phyloP scores from a whole-genome alignment of 768 basidiomycete genomes.

The Serendipita sp. region DNA sequence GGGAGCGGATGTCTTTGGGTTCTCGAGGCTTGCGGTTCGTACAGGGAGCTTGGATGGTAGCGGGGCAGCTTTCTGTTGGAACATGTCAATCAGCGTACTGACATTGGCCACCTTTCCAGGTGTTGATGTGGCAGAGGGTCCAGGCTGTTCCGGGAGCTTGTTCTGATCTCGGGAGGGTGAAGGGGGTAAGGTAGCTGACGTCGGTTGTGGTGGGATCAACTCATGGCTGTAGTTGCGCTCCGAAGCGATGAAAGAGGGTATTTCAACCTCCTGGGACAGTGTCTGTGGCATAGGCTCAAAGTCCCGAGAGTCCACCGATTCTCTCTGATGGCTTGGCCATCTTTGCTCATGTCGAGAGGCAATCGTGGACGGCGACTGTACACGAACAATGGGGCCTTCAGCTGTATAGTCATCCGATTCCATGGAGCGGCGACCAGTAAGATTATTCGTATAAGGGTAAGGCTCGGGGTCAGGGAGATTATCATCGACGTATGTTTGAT shows the following conservation, averaged over 20 bases:
- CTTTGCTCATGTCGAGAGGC: conserved; percentile 1
- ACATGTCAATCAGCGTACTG: conserved; percentile 60
- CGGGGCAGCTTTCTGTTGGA: conserved; percentile 38
- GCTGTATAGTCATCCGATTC: neutral
- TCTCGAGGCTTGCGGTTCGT: conserved; percentile 13
- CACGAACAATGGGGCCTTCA: neutral
- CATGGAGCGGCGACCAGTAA: neutral
- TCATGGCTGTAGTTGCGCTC: conserved; percentile 6
- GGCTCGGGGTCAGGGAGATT: neutral
- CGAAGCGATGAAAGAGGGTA: neutral
- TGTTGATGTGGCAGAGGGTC: neutral
- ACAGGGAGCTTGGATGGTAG: conserved; percentile 23
- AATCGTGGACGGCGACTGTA: neutral
- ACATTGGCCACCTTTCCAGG: conserved; percentile 2
- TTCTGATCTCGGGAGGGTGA: neutral
- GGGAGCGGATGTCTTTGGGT: neutral
- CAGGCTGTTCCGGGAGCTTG: neutral
- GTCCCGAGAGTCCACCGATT: conserved; percentile 8
- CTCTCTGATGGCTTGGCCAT: conserved; percentile 2
- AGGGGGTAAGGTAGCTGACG: conserved; percentile 5
- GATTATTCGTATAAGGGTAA: neutral
- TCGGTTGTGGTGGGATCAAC: conserved; percentile 5
- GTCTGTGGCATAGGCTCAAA: conserved; percentile 10
- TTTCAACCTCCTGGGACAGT: neutral
- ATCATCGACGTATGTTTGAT: neutral